phyloP scores from a whole-genome alignment of 371 early-diverging fungal species.

The Nematocida minor region DNA sequence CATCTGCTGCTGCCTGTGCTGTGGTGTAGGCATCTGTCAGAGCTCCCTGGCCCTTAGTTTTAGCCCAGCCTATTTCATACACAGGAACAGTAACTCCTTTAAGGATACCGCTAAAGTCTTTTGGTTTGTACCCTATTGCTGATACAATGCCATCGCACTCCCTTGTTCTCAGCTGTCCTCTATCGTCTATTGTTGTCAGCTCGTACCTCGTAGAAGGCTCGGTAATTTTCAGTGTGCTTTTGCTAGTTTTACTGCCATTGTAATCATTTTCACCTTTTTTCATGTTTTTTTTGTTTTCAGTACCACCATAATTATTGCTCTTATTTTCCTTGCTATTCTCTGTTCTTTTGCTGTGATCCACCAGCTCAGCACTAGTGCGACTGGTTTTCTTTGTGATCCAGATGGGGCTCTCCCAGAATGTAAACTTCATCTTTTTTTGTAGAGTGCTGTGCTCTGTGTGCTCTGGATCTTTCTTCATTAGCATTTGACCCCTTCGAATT shows the following conservation, averaged over 20 bases:
- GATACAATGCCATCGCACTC: constrained; percentile 6
- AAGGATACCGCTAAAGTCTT: not conserved
- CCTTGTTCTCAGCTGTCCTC: not conserved
- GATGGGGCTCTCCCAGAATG: constrained; percentile 11
- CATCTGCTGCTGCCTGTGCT: not conserved
- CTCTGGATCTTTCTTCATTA: not conserved
- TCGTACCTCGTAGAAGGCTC: not conserved
- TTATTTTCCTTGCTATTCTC: too few species aligned
- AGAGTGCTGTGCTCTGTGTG: too few species aligned
- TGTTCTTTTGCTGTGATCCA: not conserved
- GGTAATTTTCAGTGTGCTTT: not conserved
- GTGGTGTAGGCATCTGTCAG: not conserved
- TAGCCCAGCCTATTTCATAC: constrained; percentile 27
- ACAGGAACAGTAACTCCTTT: constrained; percentile 24
- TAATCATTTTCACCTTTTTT: not conserved
- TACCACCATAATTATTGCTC: too few species aligned
- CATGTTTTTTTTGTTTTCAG: not conserved
- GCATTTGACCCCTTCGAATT: not conserved
- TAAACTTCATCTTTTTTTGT: constrained; percentile 15
- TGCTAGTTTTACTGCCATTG: not conserved
- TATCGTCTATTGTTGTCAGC: not conserved
- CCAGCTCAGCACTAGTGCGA: too few species aligned
- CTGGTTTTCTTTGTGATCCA: too few species aligned
- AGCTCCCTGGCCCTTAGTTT: not conserved
- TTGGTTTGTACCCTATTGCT: constrained; percentile 2